Evolutionary conservation across 73 alveolate genomes (phyloP).

Genomic region (Uronychia binucleata): DNA sequence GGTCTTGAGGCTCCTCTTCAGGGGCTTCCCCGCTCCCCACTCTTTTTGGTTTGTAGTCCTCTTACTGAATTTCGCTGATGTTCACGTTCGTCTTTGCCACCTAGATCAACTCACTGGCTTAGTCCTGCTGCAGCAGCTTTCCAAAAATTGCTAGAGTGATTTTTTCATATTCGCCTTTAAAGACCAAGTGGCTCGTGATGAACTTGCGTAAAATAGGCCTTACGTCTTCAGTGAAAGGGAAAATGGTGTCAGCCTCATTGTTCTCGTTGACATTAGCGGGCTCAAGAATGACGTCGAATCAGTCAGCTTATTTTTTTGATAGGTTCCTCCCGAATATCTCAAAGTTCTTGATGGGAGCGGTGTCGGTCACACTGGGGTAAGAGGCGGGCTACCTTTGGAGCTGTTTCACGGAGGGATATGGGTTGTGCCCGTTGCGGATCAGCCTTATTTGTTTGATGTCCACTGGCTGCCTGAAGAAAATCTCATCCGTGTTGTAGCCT

Average conservation of each 20-base stretch:
- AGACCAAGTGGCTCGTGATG: slow-evolving; percentile 36
- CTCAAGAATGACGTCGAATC: slow-evolving; percentile 18
- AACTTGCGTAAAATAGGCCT: slow-evolving; percentile 3
- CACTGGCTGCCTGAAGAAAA: slow-evolving; percentile 28
- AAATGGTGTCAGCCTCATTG: slow-evolving; percentile 30
- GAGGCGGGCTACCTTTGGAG: slow-evolving; percentile 29
- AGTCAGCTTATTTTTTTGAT: not conserved
- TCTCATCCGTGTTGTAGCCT: slow-evolving; percentile 40
- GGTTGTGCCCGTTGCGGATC: slow-evolving; percentile 38
- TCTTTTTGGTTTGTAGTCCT: not conserved
- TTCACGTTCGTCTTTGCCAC: not conserved
- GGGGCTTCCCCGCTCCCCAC: not conserved
- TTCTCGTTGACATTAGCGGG: slow-evolving; percentile 6
- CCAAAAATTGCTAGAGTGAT: slow-evolving; percentile 32
- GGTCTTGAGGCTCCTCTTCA: not conserved
- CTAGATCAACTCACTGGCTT: not conserved
- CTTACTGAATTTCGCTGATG: not conserved
- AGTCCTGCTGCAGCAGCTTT: not conserved
- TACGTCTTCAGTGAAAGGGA: slow-evolving; percentile 25
- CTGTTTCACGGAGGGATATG: slow-evolving; percentile 27
- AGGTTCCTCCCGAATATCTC: slow-evolving; percentile 39
- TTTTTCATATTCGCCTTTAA: slow-evolving; percentile 40
- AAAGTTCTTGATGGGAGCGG: slow-evolving; percentile 47
- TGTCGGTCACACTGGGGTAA: slow-evolving; percentile 38
- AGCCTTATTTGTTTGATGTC: slow-evolving; percentile 16